Evolutionary conservation across 2,329 filamentous ascomycete genomes (phyloP).

Genomic region (Xylariaceae sp.): DNA sequence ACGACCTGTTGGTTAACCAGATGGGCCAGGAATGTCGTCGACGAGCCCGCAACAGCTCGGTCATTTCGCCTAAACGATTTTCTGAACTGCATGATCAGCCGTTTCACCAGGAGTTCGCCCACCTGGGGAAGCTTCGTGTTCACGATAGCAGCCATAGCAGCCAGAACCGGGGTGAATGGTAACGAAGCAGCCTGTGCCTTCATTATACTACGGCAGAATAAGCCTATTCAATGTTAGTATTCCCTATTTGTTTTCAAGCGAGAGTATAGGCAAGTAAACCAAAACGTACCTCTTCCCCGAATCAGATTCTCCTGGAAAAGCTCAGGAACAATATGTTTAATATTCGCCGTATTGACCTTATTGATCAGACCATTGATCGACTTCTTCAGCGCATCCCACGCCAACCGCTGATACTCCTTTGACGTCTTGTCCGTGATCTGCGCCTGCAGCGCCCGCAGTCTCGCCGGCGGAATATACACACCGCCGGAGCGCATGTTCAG

Average conservation of each 20-base stretch:
- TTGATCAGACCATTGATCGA: constrained; percentile 98
- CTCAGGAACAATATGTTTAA: constrained; percentile 95
- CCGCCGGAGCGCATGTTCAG: constrained; percentile 90
- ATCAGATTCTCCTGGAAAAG: constrained; percentile 92
- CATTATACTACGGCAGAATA: constrained; percentile 96
- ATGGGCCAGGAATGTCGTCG: constrained; percentile 91
- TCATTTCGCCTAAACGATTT: constrained; percentile 96
- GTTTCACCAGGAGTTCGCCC: constrained; percentile 80
- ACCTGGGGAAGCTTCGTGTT: constrained; percentile 96
- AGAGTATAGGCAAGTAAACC: neutral
- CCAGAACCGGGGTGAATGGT: constrained; percentile 94
- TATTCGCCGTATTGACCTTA: constrained; percentile 97
- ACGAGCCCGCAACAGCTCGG: constrained; percentile 89
- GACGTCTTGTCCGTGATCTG: constrained; percentile 95
- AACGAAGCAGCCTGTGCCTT: constrained; percentile 95
- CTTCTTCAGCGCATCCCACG: constrained; percentile 98
- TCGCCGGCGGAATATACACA: constrained; percentile 91
- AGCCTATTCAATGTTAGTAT: constrained; percentile 19
- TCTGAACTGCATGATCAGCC: constrained; percentile 85
- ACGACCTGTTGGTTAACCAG: constrained; percentile 94
- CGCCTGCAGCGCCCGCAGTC: constrained; percentile 84
- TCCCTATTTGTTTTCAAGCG: too few relatives aligned
- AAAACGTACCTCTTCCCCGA: constrained; percentile 63
- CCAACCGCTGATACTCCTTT: constrained; percentile 98
- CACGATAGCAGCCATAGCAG: constrained; percentile 90